phyloP scores from a whole-genome alignment of 2,329 filamentous ascomycete genomes.

The Colletotrichum truncatum region DNA sequence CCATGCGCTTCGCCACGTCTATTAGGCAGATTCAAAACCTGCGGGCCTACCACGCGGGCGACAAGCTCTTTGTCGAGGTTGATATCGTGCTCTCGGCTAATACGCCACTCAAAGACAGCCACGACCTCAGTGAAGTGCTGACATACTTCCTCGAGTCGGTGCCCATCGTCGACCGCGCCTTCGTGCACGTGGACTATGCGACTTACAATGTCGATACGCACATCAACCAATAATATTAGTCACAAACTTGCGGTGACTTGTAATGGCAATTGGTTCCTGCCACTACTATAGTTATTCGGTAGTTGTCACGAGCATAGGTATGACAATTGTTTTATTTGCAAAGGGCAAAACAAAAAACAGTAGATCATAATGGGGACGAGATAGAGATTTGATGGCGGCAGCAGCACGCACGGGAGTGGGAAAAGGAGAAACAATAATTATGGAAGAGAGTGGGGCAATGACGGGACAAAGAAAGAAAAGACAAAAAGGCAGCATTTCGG shows the following conservation, averaged over 20 bases:
- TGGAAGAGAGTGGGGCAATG: not conserved
- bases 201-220: conserved; percentile 70
- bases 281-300: no score
- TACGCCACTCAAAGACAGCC: conserved; percentile 79
- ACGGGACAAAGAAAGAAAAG: not conserved
- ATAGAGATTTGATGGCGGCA: no score
- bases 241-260: no score
- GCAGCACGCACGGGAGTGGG: not conserved
- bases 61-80: conserved; percentile 84
- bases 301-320: no score
- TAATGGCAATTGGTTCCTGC: no score
- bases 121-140: conserved; percentile 80
- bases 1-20: conserved; percentile 90
- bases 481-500: not conserved
- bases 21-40: conserved; percentile 88
- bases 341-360: no score
- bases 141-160: conserved; percentile 88
- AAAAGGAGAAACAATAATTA: not conserved
- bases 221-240: conserved; percentile 54
- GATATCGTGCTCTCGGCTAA: conserved; percentile 85
- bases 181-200: conserved; percentile 73
- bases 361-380: no score
- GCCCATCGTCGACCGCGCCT: conserved; percentile 78
- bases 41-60: conserved; percentile 85
- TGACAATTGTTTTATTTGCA: no score